A percentile compares a stretch with the other conserved stretches of the same genome.
Conservation (phyloP, 163 green algal genomes). For the Scenedesmus sp. region DNA sequence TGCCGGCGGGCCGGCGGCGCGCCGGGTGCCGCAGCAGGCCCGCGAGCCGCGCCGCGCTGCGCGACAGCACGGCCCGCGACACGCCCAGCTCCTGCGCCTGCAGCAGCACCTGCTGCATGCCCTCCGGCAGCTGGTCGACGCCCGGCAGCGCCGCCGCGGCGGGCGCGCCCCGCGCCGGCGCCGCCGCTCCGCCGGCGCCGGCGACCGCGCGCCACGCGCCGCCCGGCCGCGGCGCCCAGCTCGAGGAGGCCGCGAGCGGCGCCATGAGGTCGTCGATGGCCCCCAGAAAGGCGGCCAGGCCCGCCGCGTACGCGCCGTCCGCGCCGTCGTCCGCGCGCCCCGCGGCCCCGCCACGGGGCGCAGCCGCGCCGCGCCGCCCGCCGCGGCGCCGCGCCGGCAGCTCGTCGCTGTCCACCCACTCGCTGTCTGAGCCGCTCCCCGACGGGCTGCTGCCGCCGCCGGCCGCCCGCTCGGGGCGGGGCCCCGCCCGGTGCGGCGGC, state of each 20-base stretch:
- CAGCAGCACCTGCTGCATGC: constrained; percentile 15
- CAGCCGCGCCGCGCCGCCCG: too few relatives aligned
- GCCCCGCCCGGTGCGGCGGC: not conserved
- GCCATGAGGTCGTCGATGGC: constrained; percentile 4
- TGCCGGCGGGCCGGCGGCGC: too few relatives aligned
- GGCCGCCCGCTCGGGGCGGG: constrained; percentile 14
- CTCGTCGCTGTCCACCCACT: constrained; percentile 7
- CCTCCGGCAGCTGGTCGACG: constrained; percentile 15
- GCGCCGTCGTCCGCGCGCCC: too few relatives aligned
- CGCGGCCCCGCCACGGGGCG: too few relatives aligned
- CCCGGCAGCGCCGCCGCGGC: too few relatives aligned
- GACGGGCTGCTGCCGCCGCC: constrained; percentile 3
- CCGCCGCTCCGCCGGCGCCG: too few relatives aligned
- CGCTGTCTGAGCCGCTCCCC: not conserved
- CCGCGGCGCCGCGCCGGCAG: too few relatives aligned
- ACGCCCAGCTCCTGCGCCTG: constrained; percentile 7
- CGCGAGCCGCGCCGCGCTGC: not conserved
- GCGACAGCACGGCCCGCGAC: constrained; percentile 2
- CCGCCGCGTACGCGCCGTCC: not conserved
- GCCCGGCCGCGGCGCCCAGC: too few relatives aligned
- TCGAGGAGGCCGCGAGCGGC: not conserved
- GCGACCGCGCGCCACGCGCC: too few relatives aligned
- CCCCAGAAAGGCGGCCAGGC: not conserved
- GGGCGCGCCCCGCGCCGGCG: too few relatives aligned
- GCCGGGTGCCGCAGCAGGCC: not conserved